phyloP scores from a whole-genome alignment of 345 rosid species.

The Arabidopsis arenosa region DNA sequence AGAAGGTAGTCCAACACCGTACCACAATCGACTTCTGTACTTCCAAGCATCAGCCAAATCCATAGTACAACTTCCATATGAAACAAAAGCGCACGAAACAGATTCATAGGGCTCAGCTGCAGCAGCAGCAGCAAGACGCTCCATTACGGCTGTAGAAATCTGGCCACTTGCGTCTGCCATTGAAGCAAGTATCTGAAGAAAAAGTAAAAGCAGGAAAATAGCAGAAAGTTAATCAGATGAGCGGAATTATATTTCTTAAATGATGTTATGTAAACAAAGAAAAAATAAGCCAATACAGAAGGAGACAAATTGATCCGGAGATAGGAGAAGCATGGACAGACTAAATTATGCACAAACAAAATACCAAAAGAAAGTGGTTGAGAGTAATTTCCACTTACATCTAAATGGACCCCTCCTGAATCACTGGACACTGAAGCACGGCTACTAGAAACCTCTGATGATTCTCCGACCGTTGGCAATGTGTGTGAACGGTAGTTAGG shows the following conservation, averaged over 20 bases:
- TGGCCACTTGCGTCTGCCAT: slow-evolving; percentile 98
- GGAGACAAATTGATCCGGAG: neutral
- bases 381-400: slow-evolving; percentile 63
- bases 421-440: slow-evolving; percentile 64
- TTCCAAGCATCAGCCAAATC: slow-evolving; percentile 98
- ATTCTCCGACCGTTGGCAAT: slow-evolving; percentile 50
- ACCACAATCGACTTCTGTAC: slow-evolving; percentile 93
- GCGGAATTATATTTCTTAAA: neutral
- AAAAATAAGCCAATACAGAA: neutral
- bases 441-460: slow-evolving; percentile 64
- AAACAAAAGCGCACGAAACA: slow-evolving; percentile 94
- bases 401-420: slow-evolving; percentile 78
- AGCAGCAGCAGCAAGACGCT: slow-evolving; percentile 93
- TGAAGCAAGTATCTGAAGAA: slow-evolving; percentile 84
- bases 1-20: slow-evolving; percentile 78
- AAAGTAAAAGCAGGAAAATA: neutral
- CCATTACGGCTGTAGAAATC: slow-evolving; percentile 89
- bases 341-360: too few species aligned
- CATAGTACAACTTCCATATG: slow-evolving; percentile 89
- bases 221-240: neutral
- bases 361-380: neutral
- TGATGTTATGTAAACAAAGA: neutral
- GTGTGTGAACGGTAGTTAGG: slow-evolving; percentile 52
- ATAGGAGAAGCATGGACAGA: too few species aligned
- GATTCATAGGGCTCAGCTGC: slow-evolving; percentile 98